Percentiles rank a stretch among this genome's conserved stretches.
These are phyloP conservation scores for Blastomyces silverae DNA, from an alignment of 2,329 filamentous ascomycete species.

Conservation along the genomic window DNA sequence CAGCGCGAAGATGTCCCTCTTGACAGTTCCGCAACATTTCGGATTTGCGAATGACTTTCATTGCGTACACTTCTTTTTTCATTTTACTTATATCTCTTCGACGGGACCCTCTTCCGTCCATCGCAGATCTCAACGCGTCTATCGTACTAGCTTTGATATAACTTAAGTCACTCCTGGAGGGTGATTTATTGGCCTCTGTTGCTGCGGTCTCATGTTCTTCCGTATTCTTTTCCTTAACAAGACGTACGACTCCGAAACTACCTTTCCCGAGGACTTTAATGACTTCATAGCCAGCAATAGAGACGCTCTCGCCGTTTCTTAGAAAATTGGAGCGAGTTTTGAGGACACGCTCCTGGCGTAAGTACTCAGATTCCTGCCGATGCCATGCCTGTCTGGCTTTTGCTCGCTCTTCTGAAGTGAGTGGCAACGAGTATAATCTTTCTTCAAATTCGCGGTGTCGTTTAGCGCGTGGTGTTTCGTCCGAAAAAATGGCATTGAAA, in stretches of 20 bases:
- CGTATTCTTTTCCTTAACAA: conserved; percentile 62
- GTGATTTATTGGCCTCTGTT: conserved; percentile 20
- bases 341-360: conserved; percentile 65
- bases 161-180: conserved; percentile 17
- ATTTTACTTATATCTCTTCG: conserved; percentile 29
- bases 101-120: conserved; percentile 26
- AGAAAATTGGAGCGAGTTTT: conserved; percentile 52
- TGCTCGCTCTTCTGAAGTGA: conserved; percentile 50
- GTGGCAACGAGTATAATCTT: conserved; percentile 54
- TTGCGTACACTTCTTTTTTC: conserved; percentile 67
- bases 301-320: conserved; percentile 44
- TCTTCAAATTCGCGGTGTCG: conserved; percentile 58
- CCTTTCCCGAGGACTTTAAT: conserved; percentile 83
- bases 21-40: conserved; percentile 87
- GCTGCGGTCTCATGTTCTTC: conserved; percentile 9
- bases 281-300: conserved; percentile 64
- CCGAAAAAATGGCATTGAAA: conserved; percentile 62
- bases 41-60: conserved; percentile 95
- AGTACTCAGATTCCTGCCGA: conserved; percentile 62
- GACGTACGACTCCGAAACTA: conserved; percentile 84
- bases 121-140: conserved; percentile 23
- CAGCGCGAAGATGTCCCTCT: conserved; percentile 84
- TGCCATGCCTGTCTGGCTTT: conserved; percentile 55
- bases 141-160: conserved; percentile 21
- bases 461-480: conserved; percentile 52